phyloP scores from a whole-genome alignment of 2,329 filamentous ascomycete genomes.

The Exophiala aquamarina region DNA sequence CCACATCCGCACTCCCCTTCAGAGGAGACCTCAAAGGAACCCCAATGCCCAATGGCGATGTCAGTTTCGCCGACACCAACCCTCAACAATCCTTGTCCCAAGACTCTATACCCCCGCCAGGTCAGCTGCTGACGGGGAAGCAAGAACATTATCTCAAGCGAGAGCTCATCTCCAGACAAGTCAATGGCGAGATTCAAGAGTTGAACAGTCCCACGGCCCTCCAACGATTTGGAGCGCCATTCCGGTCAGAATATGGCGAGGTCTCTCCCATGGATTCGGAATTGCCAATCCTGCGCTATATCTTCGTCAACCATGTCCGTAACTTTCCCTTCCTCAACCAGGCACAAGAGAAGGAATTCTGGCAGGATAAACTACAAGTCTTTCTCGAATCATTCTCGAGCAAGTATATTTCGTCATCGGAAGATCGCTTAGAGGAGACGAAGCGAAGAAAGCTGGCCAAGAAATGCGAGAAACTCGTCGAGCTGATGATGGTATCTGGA shows the following conservation, averaged over 20 bases:
- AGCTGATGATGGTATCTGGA: constrained; percentile 99
- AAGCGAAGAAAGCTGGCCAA: constrained; percentile 88
- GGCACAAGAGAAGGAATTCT: constrained; percentile 97
- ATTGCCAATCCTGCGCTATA: constrained; percentile 87
- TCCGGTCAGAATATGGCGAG: constrained; percentile 88
- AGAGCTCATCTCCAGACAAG: constrained; percentile 88
- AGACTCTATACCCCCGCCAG: constrained; percentile 45
- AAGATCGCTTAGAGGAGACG: constrained; percentile 92
- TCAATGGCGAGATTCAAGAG: constrained; percentile 84
- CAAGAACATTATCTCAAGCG: constrained; percentile 99
- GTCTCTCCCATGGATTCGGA: constrained; percentile 92
- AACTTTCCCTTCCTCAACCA: constrained; percentile 98
- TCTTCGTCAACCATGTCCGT: constrained; percentile 96
- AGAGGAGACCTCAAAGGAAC: not conserved
- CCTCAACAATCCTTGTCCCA: constrained; percentile 8
- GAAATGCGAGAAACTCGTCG: constrained; percentile 93
- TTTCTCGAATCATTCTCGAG: constrained; percentile 96
- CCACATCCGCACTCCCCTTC: not conserved
- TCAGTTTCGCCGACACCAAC: constrained; percentile 11
- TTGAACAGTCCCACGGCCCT: constrained; percentile 93
- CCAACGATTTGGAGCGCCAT: constrained; percentile 91
- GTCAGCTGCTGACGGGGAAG: constrained; percentile 78
- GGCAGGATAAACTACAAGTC: constrained; percentile 96
- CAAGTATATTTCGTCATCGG: constrained; percentile 95
- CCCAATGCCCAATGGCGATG: constrained; percentile 10